Base-by-base conservation (phyloP, 140 eudicot genomes). In the Flaveria floridana region DNA sequence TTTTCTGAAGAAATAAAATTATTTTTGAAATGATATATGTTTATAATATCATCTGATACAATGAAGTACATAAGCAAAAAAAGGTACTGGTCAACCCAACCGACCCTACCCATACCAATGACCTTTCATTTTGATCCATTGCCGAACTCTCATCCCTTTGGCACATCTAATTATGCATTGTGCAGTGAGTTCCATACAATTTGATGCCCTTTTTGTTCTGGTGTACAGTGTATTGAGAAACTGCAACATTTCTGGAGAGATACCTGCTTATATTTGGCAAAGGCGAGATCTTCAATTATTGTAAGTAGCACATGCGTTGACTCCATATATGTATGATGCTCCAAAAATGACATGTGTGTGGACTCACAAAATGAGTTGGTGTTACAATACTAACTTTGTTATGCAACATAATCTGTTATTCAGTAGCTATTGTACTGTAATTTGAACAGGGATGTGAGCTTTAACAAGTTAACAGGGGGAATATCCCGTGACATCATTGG, bases 361-460 rank as follows among this genome's bases (percentile, higher is more conserved):
- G 65, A 34, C 16, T 30, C 50, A 3, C 42, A 28, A 23, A 46
- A 68, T 19, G 58, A 16, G 65, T 16, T 7, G 13, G 9, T 18
- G 46, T 71, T 23, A 9, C 42, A 70, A 11, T 70, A 51, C 15
- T 70, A 70, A 30, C 75, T 34, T 70, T 25, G 28, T 48, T 71
- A 58, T 58, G 55, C 76, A 10, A 13, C 48, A 59, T 72, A 72
- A 55, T 20, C 5, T 69, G 74, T 26, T 47, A 46, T 8, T 69
- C 23, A 69, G 74, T 48, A 70, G 64, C 47, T 63, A 63, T 44
- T 21, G 18, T 46, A 41, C 30, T 47, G 10, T 46, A 23, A 63
- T 46, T 30, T 83, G 73, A 52, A 77, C 88, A 91, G 97, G 75
- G 97, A 91, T 80, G 89, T 84, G 62, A 91, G 91, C 79, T 91